These are phyloP conservation scores for Eimeria maxima DNA, from an alignment of 169 alveolate genomes.

Conservation along the genomic window DNA sequence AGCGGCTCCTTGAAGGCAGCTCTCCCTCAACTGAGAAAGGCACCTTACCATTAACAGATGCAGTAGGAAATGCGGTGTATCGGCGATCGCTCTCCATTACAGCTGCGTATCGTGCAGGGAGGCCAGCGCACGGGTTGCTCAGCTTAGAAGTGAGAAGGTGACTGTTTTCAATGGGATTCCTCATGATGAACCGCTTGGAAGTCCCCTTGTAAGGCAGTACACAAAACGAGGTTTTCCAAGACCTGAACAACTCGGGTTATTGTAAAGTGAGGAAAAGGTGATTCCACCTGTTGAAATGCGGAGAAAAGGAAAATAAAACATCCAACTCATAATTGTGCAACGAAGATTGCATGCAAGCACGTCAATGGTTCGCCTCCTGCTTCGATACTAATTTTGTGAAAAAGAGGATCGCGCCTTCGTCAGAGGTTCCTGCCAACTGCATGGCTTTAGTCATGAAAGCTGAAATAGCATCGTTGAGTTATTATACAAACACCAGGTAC, in stretches of 20 bases:
- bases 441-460: too few relatives aligned
- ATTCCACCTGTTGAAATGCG: neutral
- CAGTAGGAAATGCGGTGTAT: neutral
- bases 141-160: neutral
- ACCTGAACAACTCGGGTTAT: neutral
- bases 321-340: slow-evolving; percentile 7
- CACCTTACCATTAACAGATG: neutral
- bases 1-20: neutral
- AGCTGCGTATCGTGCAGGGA: neutral
- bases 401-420: too few relatives aligned
- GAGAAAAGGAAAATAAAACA: neutral
- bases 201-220: neutral
- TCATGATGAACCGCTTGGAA: neutral
- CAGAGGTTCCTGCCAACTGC: neutral
- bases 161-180: neutral
- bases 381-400: neutral
- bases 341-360: neutral
- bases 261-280: neutral
- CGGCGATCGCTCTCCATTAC: neutral
- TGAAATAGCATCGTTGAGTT: neutral
- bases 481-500: neutral
- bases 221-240: neutral
- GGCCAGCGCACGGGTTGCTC: neutral
- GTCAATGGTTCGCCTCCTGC: neutral
- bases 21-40: neutral